These are phyloP conservation scores for Skeletonema tropicum DNA, from an alignment of 108 stramenopile genomes.

Conservation along the genomic window DNA sequence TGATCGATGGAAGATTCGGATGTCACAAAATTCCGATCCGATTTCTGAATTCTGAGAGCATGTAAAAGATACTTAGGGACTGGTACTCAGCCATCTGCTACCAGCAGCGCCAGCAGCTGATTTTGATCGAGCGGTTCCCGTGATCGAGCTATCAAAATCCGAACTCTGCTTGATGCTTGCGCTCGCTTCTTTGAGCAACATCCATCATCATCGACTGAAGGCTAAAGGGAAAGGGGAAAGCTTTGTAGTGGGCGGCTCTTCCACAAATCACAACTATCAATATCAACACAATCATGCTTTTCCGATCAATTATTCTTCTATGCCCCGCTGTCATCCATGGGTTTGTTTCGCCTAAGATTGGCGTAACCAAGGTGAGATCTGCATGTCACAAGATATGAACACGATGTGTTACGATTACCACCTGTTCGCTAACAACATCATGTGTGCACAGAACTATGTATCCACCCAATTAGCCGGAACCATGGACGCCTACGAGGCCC, in stretches of 20 bases:
- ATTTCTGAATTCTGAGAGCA: not conserved
- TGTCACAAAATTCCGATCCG: too few species aligned
- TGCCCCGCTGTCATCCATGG: not conserved
- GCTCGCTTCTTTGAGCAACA: too few species aligned
- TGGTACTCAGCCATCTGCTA: too few species aligned
- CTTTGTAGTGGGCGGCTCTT: too few species aligned
- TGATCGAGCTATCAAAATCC: too few species aligned
- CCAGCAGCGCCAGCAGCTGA: too few species aligned
- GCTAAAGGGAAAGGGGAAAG: too few species aligned
- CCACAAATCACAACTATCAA: not conserved
- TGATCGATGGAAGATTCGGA: too few species aligned
- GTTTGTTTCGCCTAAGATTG: conserved; percentile 1
- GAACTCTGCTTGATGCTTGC: too few species aligned
- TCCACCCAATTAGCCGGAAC: not conserved
- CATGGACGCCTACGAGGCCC: not conserved
- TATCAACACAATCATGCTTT: not conserved
- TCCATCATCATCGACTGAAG: too few species aligned
- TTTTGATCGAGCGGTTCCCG: too few species aligned
- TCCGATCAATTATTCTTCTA: not conserved
- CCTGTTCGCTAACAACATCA: not conserved
- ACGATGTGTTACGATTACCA: not conserved
- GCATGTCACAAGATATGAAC: not conserved
- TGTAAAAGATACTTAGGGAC: too few species aligned
- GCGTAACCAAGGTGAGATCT: not conserved
- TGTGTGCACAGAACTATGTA: not conserved